These are phyloP conservation scores for Aspergillus bertholletiae DNA, from an alignment of 495 filamentous ascomycete species.

Conservation along the genomic window DNA sequence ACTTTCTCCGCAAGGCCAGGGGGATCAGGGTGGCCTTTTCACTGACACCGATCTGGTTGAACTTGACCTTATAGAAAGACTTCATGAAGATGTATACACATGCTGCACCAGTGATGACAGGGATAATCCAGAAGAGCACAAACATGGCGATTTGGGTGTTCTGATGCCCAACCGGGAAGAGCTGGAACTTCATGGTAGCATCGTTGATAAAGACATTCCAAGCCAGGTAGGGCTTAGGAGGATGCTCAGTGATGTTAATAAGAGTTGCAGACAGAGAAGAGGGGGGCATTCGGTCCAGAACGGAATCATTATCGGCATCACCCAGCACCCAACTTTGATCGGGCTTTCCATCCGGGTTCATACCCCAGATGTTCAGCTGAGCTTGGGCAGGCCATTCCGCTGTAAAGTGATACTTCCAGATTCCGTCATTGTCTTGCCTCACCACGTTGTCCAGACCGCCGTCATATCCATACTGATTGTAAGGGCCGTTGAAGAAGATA, in stretches of 20 bases:
- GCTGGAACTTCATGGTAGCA: constrained; percentile 46
- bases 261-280: constrained; percentile 50
- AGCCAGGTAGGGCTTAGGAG: constrained; percentile 50
- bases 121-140: constrained; percentile 52
- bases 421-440: constrained; percentile 45
- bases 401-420: constrained; percentile 61
- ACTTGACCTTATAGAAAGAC: constrained; percentile 67
- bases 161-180: constrained; percentile 51
- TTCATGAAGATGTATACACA: constrained; percentile 59
- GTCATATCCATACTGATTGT: constrained; percentile 67
- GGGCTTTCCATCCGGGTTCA: constrained; percentile 60
- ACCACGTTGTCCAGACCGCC: constrained; percentile 55
- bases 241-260: constrained; percentile 58
- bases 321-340: constrained; percentile 56
- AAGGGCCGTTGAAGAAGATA: constrained; percentile 60
- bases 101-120: constrained; percentile 43
- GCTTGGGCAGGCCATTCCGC: constrained; percentile 61
- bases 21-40: constrained; percentile 37
- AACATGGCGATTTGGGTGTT: constrained; percentile 55
- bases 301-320: constrained; percentile 56
- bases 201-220: constrained; percentile 58
- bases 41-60: constrained; percentile 61
- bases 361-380: constrained; percentile 66
- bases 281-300: constrained; percentile 62
- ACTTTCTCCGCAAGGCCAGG: constrained; percentile 28